Evolutionary conservation across 805 yeast genomes (phyloP), one percentile per base, ranked within the genome.

Genomic region (Saturnispora halmiae): DNA sequence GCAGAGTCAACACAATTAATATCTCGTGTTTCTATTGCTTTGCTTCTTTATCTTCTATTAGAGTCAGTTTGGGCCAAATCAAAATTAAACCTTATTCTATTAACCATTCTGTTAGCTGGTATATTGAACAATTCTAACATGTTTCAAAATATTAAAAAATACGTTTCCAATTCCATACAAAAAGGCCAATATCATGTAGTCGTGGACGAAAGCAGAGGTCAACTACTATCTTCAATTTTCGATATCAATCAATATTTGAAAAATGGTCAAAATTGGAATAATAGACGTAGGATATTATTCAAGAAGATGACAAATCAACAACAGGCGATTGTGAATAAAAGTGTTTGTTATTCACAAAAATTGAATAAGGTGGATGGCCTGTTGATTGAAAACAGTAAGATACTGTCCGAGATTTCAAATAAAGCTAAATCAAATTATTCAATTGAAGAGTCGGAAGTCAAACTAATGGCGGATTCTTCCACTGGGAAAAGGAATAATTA

Each of bases 271-370:
- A 55, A 55, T 3, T 59, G 70, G 66, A 75, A 72, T 45, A 71
- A 70, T 36, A 55, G 69, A 36, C 63, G 73, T 38, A 56, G 69
- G 22, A 55, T 59, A 16, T 52, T 69, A 29, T 69, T 65, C 55
- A 68, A 67, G 46, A 49, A 65, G 48, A 63, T 79, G 71, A 54
- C 71, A 4, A 66, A 72, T 65, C 60, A 72, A 40, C 85, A 79
- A 47, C 83, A 78, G 51, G 59, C 66, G 11, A 54, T 75, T 25
- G 75, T 77, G 19, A 65, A 63, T 9, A 59, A 67, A n/a, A n/a
- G n/a, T 19, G 65, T 72, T 1, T 79, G 80, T 0, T 78, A 82
- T 61, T 46, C 69, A 22, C 59, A 64, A 16, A 77, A 82, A 48
- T 56, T 83, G 37, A 57, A 64, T 14, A 47, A 52, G 6, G 66